These are phyloP conservation scores for Cryptosporidium tyzzeri DNA, from an alignment of 169 alveolate genomes.

Conservation along the genomic window DNA sequence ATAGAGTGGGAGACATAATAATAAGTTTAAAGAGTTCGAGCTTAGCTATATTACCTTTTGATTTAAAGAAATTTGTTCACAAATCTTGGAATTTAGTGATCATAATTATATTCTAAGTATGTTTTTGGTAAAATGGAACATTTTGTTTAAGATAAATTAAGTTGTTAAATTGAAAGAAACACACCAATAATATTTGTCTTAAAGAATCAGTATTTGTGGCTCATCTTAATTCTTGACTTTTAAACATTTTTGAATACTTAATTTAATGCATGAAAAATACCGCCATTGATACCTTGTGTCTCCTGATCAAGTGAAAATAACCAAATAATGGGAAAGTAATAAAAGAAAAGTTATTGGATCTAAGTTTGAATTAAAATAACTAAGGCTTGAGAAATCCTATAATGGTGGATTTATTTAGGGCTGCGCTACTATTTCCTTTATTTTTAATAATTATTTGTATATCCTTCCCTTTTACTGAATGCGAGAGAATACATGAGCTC, in stretches of 20 bases:
- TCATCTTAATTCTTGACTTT: not conserved
- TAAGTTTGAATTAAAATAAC: not conserved
- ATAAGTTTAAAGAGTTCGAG: not conserved
- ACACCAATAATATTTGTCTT: not conserved
- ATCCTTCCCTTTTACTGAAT: not conserved
- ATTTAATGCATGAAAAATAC: conserved; percentile 17
- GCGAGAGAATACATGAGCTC: conserved; percentile 51
- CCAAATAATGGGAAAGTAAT: conserved; percentile 8
- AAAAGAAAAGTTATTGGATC: conserved; percentile 15
- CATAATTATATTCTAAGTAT: too few relatives aligned
- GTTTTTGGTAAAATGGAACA: too few relatives aligned
- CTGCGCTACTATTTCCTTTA: not conserved
- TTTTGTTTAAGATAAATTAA: too few relatives aligned
- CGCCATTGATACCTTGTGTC: conserved; percentile 32
- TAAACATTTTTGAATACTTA: not conserved
- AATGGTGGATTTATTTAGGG: not conserved
- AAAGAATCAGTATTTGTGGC: not conserved
- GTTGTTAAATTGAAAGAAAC: too few relatives aligned
- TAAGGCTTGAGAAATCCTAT: not conserved
- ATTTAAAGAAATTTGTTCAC: too few relatives aligned
- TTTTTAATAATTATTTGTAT: not conserved
- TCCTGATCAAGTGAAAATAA: conserved; percentile 32
- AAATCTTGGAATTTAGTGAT: not conserved
- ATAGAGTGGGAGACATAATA: not conserved
- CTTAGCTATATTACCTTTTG: not conserved